Conservation (phyloP, 495 filamentous ascomycete species). For the Trichoderma virens region DNA sequence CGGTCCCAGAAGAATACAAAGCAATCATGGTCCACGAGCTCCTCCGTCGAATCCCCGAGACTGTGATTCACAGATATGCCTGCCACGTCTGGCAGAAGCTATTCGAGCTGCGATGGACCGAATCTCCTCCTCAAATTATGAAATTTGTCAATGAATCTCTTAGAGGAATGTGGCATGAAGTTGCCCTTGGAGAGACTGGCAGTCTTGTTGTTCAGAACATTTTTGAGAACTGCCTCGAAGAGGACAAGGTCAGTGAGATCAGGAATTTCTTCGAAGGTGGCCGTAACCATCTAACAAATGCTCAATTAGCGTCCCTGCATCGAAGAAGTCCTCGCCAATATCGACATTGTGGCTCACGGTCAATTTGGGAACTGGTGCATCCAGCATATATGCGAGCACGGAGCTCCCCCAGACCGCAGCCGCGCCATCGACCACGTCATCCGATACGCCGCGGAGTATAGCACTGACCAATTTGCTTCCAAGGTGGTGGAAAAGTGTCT, state of each 20-base stretch:
- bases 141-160: constrained; percentile 94
- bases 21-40: constrained; percentile 97
- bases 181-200: constrained; percentile 92
- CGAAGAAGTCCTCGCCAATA: constrained; percentile 87
- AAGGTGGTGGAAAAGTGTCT: constrained; percentile 99
- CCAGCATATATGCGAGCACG: constrained; percentile 98
- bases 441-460: constrained; percentile 87
- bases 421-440: constrained; percentile 93
- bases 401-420: constrained; percentile 81
- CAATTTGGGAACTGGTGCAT: constrained; percentile 99
- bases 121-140: constrained; percentile 96
- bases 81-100: constrained; percentile 99
- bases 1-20: constrained; percentile 94
- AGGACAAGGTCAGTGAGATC: constrained; percentile 78
- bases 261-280: not conserved
- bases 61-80: constrained; percentile 94
- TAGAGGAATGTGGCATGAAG: constrained; percentile 97
- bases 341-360: constrained; percentile 93
- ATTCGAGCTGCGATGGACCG: constrained; percentile 94
- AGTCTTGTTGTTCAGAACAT: constrained; percentile 98
- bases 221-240: constrained; percentile 97
- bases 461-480: constrained; percentile 98
- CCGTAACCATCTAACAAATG: constrained; percentile 13
- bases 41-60: constrained; percentile 91
- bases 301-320: constrained; percentile 78